Base-by-base conservation (phyloP, 495 filamentous ascomycete species). In the Xanthoparmelia taractica region DNA sequence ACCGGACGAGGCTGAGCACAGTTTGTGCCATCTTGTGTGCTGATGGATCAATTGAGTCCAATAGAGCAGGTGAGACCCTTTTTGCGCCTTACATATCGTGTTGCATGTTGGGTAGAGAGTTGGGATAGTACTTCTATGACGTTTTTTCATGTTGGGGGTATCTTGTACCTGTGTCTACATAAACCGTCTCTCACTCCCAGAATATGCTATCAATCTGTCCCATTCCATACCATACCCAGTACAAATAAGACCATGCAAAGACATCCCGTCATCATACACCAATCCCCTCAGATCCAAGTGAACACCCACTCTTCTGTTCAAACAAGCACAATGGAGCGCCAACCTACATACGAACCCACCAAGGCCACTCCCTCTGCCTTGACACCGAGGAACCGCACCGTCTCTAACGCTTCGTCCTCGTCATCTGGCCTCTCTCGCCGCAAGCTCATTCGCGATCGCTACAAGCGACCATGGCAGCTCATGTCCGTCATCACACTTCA, bases 401-500 rank as follows among this genome's bases (percentile, higher is more conserved):
- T 40, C 57, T 64, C 61, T 40, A 65, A 38, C 61, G 57, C 58
- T 31, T 57, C 65, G 23, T 54, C 55, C 10, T 59, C 61, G 1
- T 64, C 61, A 2, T 60, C 56, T n/a, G n/a, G 12, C 38, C 47
- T 48, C 27, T 64, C 61, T 25, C 56, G 58, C 25, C 57, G 62
- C 37, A 55, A 59, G 33, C 41, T 34, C 45, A 63, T 58, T 41
- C 55, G 47, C 17, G 56, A 50, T 17, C 63, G 48, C 50, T 60
- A 50, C 58, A 67, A 50, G 52, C 48, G 65, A 25, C 65, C 65
- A 15, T 67, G 65, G 65, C 65, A 67, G 50, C 57, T 64, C 40
- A 45, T 67, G 17, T 58, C 65, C 5, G 58, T 61, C 40, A 54
- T 67, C 52, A 65, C 58, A 6, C 57, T 65, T n/a, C 56, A 56